These are phyloP conservation scores for Tulasnella sp. DNA, from an alignment of 768 basidiomycete species.

Conservation along the genomic window DNA sequence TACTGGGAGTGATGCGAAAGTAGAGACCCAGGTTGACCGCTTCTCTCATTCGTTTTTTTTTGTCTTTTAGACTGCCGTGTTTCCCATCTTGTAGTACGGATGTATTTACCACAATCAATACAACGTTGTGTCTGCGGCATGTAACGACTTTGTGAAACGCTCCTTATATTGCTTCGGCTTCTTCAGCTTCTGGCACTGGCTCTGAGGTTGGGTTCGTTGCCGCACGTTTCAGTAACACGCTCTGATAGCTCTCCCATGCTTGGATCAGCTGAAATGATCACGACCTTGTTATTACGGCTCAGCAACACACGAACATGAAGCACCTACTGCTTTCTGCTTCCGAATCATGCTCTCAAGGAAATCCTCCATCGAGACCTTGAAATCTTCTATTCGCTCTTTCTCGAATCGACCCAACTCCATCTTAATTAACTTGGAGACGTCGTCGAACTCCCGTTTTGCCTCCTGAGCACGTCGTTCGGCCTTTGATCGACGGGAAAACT, in stretches of 20 bases:
- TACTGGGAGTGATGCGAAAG: conserved; percentile 59
- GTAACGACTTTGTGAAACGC: neutral
- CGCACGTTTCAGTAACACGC: conserved; percentile 54
- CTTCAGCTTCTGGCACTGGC: neutral
- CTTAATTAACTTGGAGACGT: conserved; percentile 83
- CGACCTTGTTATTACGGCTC: neutral
- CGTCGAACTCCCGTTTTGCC: conserved; percentile 83
- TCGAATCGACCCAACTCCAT: conserved; percentile 88
- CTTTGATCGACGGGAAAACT: conserved; percentile 43
- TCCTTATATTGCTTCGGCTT: conserved; percentile 20
- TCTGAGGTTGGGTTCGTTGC: conserved; percentile 31
- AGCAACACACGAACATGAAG: neutral
- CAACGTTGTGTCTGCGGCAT: neutral
- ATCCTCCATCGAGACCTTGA: conserved; percentile 75
- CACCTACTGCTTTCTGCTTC: conserved; percentile 72
- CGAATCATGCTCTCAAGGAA: conserved; percentile 85
- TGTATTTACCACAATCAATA: conserved; percentile 1
- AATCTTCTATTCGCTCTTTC: conserved; percentile 88
- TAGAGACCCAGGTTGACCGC: neutral
- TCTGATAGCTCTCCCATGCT: conserved; percentile 81
- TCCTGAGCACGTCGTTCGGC: conserved; percentile 82
- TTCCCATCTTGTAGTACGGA: neutral
- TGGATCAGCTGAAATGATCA: conserved; percentile 54
- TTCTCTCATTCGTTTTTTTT: neutral
- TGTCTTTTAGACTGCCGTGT: neutral